phyloP scores from a whole-genome alignment of 305 asterid species.

The Stenogyne calaminthoides region DNA sequence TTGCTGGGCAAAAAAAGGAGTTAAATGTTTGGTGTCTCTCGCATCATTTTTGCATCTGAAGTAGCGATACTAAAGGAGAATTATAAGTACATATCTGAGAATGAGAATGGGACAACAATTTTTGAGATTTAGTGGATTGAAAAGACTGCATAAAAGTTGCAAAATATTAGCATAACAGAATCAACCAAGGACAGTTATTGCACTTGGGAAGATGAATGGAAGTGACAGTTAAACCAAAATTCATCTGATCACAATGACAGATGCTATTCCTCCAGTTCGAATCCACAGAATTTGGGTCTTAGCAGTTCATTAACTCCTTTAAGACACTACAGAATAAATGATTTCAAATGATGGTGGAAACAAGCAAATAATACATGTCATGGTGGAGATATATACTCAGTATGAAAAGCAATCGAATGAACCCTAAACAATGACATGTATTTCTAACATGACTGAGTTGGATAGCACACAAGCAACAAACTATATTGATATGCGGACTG shows the following conservation, averaged over 20 bases:
- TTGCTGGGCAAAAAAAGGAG: conserved; percentile 11
- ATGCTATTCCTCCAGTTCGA: conserved; percentile 12
- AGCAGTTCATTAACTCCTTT: background rate
- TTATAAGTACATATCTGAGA: background rate
- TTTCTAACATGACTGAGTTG: conserved; percentile 3
- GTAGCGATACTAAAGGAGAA: background rate
- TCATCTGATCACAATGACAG: conserved; percentile 8
- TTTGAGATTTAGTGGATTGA: background rate
- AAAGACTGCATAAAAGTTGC: background rate
- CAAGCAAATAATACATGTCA: background rate
- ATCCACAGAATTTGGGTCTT: conserved; percentile 9
- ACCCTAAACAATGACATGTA: background rate
- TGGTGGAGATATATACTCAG: background rate
- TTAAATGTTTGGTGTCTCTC: conserved; percentile 12
- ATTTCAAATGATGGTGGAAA: conserved; percentile 1
- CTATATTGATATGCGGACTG: background rate
- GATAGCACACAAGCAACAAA: conserved; percentile 2
- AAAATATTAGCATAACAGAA: background rate
- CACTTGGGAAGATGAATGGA: conserved; percentile 8
- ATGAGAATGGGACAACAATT: background rate
- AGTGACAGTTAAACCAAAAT: background rate
- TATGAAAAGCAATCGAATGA: background rate
- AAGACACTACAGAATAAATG: background rate
- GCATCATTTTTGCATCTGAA: conserved; percentile 3
- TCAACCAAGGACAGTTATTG: background rate